Base-by-base conservation (phyloP, 2,329 filamentous ascomycete genomes). In the Ascochyta pisi region DNA sequence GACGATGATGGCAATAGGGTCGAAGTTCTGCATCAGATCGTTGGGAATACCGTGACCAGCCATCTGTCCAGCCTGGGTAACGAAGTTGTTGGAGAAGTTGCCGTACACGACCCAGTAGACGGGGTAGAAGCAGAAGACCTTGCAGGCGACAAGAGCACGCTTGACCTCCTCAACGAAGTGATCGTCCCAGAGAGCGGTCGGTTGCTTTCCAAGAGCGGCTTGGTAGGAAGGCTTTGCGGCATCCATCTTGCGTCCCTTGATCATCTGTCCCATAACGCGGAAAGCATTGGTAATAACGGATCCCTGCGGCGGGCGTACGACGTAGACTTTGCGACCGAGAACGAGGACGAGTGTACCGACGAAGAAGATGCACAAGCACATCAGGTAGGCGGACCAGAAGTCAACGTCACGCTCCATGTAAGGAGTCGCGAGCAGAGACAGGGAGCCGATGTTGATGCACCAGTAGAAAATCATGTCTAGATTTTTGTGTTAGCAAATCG, bases 141-240 rank as follows among this genome's bases (percentile, higher is more conserved):
- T 84, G 81, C 88, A 91, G 31, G 88, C 89, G 73, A 80, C 70
- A 5, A 86, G 76, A 2, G 83, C 83, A 63, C 88, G 86, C 80
- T 89, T 89, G 50, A 91, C 79, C 68, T 91, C 89, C 2, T 90
- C 88, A 50, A 91, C 81, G 63, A 91, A 91, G 68, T 86, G 83
- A 67, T 90, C 87, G 56, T 89, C 83, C 87, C 88, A 91, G 24
- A 85, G 73, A 9, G 74, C 63, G 57, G 75, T 70, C 6, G 67
- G 70, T 60, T 71, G 79, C 35, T 63, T 67, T 53, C 83, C 80
- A 58, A 85, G 77, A 55, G 80, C 83, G 16, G 79, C 80, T 52
- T 87, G 86, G 79, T 84, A 87, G 4, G 83, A 84, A 3, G 87
- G 87, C 77, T 90, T 91, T 54, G 88, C 80, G 0, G 85, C 87